phyloP scores from a whole-genome alignment of 2,329 filamentous ascomycete genomes.

The Chaetomium strumarium region DNA sequence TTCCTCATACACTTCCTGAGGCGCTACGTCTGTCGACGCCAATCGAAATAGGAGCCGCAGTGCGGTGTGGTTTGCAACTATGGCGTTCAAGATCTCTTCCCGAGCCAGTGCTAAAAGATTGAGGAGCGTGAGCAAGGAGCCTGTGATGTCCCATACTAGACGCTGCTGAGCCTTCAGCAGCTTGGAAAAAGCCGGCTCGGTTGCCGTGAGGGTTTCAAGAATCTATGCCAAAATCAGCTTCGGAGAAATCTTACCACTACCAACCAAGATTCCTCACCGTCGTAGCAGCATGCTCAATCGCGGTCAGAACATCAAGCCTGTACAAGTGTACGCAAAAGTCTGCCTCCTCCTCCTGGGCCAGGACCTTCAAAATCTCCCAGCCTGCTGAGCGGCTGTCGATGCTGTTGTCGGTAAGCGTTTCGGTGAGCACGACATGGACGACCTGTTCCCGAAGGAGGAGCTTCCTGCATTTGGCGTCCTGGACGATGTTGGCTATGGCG shows the following conservation, averaged over 20 bases:
- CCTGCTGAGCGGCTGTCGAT: conserved; percentile 59
- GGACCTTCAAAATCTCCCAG: conserved; percentile 59
- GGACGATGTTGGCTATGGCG: conserved; percentile 56
- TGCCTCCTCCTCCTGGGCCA: conserved; percentile 57
- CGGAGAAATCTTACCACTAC: neutral
- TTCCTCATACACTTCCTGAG: conserved; percentile 41
- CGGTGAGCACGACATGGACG: conserved; percentile 55
- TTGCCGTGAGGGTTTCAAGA: conserved; percentile 36
- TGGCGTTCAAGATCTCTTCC: conserved; percentile 53
- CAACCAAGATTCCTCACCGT: conserved; percentile 37
- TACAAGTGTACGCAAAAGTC: conserved; percentile 63
- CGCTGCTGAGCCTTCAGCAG: conserved; percentile 48
- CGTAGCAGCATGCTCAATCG: conserved; percentile 51
- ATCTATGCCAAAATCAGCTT: conserved; percentile 30
- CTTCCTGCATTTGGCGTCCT: conserved; percentile 57
- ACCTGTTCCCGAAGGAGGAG: conserved; percentile 61
- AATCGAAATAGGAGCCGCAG: conserved; percentile 51
- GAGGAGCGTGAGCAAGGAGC: conserved; percentile 48
- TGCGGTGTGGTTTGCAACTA: conserved; percentile 45
- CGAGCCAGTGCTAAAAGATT: conserved; percentile 52
- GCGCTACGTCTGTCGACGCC: conserved; percentile 35
- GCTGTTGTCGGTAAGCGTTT: conserved; percentile 58
- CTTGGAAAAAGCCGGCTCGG: conserved; percentile 40
- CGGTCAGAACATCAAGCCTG: conserved; percentile 54
- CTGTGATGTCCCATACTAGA: conserved; percentile 48